phyloP scores from a whole-genome alignment of 352 stramenopile species.

The Phytophthora lateralis region DNA sequence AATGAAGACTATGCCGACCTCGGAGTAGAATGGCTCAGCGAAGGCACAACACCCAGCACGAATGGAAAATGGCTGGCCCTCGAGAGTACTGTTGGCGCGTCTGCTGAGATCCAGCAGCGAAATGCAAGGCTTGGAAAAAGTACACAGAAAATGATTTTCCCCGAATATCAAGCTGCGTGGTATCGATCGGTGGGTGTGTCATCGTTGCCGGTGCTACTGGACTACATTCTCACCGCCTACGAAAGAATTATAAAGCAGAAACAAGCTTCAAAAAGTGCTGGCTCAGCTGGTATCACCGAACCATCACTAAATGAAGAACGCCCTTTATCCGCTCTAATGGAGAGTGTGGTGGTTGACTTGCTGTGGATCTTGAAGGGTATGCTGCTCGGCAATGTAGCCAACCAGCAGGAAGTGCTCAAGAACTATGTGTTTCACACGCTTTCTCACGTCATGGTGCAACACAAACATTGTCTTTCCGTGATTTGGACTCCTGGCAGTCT shows the following conservation, averaged over 20 bases:
- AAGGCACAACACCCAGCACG: conserved; percentile 46
- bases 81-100: conserved; percentile 56
- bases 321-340: conserved; percentile 34
- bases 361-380: conserved; percentile 74
- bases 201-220: conserved; percentile 55
- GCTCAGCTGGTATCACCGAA: background rate
- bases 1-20: conserved; percentile 67
- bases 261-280: background rate
- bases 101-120: conserved; percentile 78
- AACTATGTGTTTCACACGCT: conserved; percentile 75
- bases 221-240: conserved; percentile 67
- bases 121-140: conserved; percentile 66
- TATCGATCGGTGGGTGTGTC: conserved; percentile 60
- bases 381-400: conserved; percentile 54
- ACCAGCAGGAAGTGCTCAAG: conserved; percentile 62
- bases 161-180: conserved; percentile 57
- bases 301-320: conserved; percentile 3
- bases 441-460: conserved; percentile 57
- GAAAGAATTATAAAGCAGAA: conserved; percentile 32
- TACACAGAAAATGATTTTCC: conserved; percentile 51
- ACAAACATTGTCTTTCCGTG: conserved; percentile 38
- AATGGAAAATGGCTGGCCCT: conserved; percentile 72
- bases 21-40: conserved; percentile 72
- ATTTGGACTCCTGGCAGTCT: conserved; percentile 76
- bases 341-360: conserved; percentile 64